A percentile compares a stretch with the other conserved stretches of the same genome.
Conservation (phyloP, 305 asterid genomes). For the Solanum hybrid region DNA sequence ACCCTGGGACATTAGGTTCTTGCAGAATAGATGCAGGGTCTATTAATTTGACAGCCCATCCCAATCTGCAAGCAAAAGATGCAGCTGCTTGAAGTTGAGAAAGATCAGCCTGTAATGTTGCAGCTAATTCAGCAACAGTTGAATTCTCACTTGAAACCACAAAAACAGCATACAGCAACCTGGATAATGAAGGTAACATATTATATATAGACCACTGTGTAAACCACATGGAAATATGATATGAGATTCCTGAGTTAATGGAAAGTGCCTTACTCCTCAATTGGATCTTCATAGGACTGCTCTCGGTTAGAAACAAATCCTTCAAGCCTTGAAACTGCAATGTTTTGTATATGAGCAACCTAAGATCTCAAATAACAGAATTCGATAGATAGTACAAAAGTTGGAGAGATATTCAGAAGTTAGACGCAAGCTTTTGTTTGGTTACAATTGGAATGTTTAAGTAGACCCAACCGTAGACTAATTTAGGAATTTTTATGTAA, state of each 20-base stretch:
- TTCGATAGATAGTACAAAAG: neutral
- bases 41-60: constrained; percentile 93
- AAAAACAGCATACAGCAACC: constrained; percentile 99
- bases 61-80: constrained; percentile 96
- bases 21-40: constrained; percentile 95
- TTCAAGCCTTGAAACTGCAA: constrained; percentile 99
- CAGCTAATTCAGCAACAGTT: constrained; percentile 89
- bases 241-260: constrained; percentile 13
- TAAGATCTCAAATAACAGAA: constrained; percentile 4
- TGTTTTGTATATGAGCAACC: constrained; percentile 13
- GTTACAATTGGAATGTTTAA: neutral
- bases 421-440: neutral
- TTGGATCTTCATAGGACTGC: constrained; percentile 98
- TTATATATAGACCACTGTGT: constrained; percentile 12
- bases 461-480: neutral
- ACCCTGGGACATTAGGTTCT: constrained; percentile 55
- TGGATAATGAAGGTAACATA: constrained; percentile 28
- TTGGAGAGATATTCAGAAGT: neutral
- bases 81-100: constrained; percentile 99
- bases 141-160: constrained; percentile 98
- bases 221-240: constrained; percentile 3
- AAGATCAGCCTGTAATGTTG: constrained; percentile 93
- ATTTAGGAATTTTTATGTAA: neutral
- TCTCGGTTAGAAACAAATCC: constrained; percentile 99
- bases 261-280: constrained; percentile 76